phyloP scores from a whole-genome alignment of 306 rosid species.

The Vicia villosa region DNA sequence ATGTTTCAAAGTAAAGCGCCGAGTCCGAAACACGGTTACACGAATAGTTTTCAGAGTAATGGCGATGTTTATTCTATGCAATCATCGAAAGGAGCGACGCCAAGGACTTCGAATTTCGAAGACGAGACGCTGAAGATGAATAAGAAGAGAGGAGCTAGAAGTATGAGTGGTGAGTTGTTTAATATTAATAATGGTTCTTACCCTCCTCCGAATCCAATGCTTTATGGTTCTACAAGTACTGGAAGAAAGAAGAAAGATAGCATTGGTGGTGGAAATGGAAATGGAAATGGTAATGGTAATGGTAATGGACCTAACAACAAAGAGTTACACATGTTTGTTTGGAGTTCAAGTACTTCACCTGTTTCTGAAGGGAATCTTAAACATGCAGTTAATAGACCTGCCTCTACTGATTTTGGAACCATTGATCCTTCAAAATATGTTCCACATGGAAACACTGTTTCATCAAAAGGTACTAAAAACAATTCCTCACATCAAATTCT shows the following conservation, averaged over 20 bases:
- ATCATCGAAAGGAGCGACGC: conserved; percentile 81
- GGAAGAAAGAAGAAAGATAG: conserved; percentile 4
- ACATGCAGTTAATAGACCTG: conserved; percentile 64
- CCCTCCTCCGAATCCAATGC: conserved; percentile 2
- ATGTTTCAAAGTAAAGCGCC: conserved; percentile 87
- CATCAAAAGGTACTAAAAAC: conserved; percentile 55
- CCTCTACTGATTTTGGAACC: conserved; percentile 55
- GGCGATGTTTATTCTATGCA: conserved; percentile 69
- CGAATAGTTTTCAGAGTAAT: conserved; percentile 45
- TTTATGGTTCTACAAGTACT: background rate
- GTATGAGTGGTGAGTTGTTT: conserved; percentile 74
- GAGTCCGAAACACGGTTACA: conserved; percentile 76
- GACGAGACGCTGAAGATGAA: conserved; percentile 68
- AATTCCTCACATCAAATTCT: background rate
- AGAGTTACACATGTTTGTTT: conserved; percentile 91
- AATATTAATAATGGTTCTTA: conserved; percentile 45
- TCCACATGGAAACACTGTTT: conserved; percentile 44
- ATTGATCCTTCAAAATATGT: conserved; percentile 59
- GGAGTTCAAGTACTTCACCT: conserved; percentile 89
- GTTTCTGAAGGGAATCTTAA: conserved; percentile 77
- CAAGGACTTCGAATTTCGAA: conserved; percentile 81
- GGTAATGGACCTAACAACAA: conserved; percentile 55
- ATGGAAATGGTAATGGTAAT: too few relatives aligned
- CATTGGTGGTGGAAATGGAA: conserved; percentile 6
- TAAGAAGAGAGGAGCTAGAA: conserved; percentile 68